Evolutionary conservation across 495 filamentous ascomycete genomes (phyloP).

Genomic region (Aspergillus incahuasiensis): DNA sequence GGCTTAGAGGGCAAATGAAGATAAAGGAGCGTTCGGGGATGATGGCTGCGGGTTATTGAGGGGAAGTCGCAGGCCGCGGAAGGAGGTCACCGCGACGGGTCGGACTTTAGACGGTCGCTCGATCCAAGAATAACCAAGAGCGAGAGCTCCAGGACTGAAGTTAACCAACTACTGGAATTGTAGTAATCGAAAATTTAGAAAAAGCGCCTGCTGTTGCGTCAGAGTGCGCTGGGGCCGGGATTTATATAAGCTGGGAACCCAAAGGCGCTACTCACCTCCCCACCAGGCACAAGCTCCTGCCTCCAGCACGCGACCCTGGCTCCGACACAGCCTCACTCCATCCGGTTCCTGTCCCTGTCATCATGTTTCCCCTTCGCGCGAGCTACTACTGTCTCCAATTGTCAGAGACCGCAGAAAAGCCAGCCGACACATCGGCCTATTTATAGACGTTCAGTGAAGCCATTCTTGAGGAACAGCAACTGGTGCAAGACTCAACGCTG

Average conservation of each 20-base stretch:
- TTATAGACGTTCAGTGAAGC: neutral
- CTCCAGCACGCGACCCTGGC: neutral
- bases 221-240: neutral
- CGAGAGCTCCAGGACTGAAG: neutral
- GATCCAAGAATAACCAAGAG: neutral
- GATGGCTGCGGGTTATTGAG: neutral
- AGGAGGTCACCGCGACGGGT: neutral
- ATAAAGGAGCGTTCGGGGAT: neutral
- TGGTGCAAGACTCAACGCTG: too few relatives aligned
- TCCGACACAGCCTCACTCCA: neutral
- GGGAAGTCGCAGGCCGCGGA: slow-evolving; percentile 1
- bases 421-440: neutral
- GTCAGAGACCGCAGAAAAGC: too few relatives aligned
- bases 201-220: neutral
- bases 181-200: neutral
- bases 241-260: neutral
- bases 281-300: neutral
- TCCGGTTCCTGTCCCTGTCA: neutral
- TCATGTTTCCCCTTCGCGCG: neutral
- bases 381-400: neutral
- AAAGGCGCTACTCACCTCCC: neutral
- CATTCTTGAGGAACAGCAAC: too few relatives aligned
- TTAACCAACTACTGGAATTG: neutral
- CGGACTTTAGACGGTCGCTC: neutral
- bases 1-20: neutral